Conservation (phyloP, 768 basidiomycete species). For the Lyophyllum shimeji region DNA sequence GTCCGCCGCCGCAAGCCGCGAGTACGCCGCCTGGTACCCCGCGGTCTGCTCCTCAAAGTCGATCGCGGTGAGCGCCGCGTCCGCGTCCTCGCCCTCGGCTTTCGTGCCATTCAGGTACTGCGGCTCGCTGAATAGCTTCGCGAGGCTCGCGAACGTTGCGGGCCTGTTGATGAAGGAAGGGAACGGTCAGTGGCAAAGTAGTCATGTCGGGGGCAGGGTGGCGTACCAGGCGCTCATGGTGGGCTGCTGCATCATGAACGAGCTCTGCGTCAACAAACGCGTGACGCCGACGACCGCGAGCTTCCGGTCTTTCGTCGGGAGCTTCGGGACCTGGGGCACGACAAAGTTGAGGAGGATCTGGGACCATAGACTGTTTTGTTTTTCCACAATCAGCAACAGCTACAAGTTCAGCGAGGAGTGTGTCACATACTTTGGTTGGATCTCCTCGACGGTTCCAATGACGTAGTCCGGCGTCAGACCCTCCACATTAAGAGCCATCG, state of each 20-base stretch:
- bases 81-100: slow-evolving; percentile 43
- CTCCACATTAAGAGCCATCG: slow-evolving; percentile 71
- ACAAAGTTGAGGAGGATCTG: slow-evolving; percentile 78
- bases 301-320: slow-evolving; percentile 83
- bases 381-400: no score
- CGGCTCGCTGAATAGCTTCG: slow-evolving; percentile 76
- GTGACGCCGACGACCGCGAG: slow-evolving; percentile 79
- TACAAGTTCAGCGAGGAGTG: background rate
- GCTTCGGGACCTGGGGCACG: slow-evolving; percentile 77
- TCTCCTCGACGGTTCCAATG: slow-evolving; percentile 73
- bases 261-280: slow-evolving; percentile 73
- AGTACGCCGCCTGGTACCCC: slow-evolving; percentile 94
- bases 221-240: slow-evolving; percentile 66
- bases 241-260: slow-evolving; percentile 66
- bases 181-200: background rate
- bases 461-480: slow-evolving; percentile 79
- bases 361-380: slow-evolving; percentile 69
- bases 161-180: slow-evolving; percentile 63
- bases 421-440: slow-evolving; percentile 75
- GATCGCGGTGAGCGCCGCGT: slow-evolving; percentile 66
- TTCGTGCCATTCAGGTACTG: slow-evolving; percentile 55
- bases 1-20: slow-evolving; percentile 84
- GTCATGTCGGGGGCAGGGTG: background rate
- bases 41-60: slow-evolving; percentile 90
- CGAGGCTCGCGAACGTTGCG: slow-evolving; percentile 62